A percentile compares a stretch with the other conserved stretches of the same genome.
Conservation (phyloP, 1,284 basidiomycete species). For the Boletus semigastroideus region DNA sequence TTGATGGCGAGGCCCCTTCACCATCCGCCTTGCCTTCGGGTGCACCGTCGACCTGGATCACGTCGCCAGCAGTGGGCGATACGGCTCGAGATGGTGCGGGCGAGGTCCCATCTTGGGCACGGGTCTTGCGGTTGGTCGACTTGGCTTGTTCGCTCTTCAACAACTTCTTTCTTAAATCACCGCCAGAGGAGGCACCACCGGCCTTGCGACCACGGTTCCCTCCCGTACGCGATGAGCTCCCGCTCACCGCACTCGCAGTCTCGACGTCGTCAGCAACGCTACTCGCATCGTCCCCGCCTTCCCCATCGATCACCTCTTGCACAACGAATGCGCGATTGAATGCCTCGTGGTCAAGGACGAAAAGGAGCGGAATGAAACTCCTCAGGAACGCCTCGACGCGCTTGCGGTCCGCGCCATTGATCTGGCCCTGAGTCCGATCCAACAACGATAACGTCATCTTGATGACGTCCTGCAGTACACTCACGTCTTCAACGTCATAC, state of each 20-base stretch:
- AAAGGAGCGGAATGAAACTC: slow-evolving; percentile 75
- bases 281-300: slow-evolving; percentile 51
- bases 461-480: slow-evolving; percentile 81
- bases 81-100: slow-evolving; percentile 37
- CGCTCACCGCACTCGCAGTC: slow-evolving; percentile 38
- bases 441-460: slow-evolving; percentile 91
- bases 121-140: slow-evolving; percentile 57
- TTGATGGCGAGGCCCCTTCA: slow-evolving; percentile 18
- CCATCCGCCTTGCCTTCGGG: slow-evolving; percentile 28
- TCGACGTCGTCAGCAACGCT: slow-evolving; percentile 51
- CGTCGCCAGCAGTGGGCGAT: slow-evolving; percentile 53
- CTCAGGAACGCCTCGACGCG: slow-evolving; percentile 85
- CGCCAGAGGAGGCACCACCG: slow-evolving; percentile 42
- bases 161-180: slow-evolving; percentile 71
- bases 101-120: slow-evolving; percentile 44
- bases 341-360: slow-evolving; percentile 65
- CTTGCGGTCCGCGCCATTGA: slow-evolving; percentile 72
- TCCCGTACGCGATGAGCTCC: slow-evolving; percentile 37
- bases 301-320: slow-evolving; percentile 45
- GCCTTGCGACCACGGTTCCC: slow-evolving; percentile 42
- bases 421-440: slow-evolving; percentile 81
- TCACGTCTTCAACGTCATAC: slow-evolving; percentile 75
- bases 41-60: slow-evolving; percentile 38
- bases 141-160: slow-evolving; percentile 80
- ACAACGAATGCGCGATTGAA: slow-evolving; percentile 70